Base-by-base conservation (phyloP, 441 rosid species). In the Populus tomentosa region DNA sequence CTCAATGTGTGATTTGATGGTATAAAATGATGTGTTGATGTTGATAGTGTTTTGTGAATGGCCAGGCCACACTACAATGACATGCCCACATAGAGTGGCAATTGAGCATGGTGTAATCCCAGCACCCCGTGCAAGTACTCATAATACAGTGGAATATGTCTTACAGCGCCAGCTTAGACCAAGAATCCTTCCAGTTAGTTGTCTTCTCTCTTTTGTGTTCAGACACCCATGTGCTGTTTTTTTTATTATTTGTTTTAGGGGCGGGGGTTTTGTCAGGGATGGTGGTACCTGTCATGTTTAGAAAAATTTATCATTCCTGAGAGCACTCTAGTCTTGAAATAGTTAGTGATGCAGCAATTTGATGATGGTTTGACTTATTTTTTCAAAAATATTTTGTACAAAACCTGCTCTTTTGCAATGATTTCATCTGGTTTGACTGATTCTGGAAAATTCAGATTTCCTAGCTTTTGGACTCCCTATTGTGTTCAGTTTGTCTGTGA, bases 51-150 rank as follows among this genome's bases (percentile, higher is more conserved):
- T 77, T 82, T 75, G 21, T 66, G 38, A 35, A 73, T 79, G 80
- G 84, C 80, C 61, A 91, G 98, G 98, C 8, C 99, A 95, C 85
- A 92, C 97, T 35, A 93, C 97, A 28, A 87, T 92, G 88, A 64
- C 87, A 50, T 92, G 99, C 80, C 98, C 99, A 0, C 95, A 92
- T 78, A 88, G 84, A 86, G 97, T 88, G 73, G 86, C 87, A 78
- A 83, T 86, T 38, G 95, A 85, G 78, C 83, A 86, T 35, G 97
- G 97, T 72, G 89, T 85, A 72, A 74, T 84, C 74, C 88, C 97
- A 65, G 89, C 89, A 75, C 85, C 90, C 2, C 90, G 74, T 73
- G 84, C 84, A 82, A 91, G 88, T 73, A 80, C 84, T 32, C 83
- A 73, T 68, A 93, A 88, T n/a, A 83, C 90, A 6, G 76, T 90